Evolutionary conservation across 176 grass and related monocot species (phyloP).

Genomic region (Themeda triandra): DNA sequence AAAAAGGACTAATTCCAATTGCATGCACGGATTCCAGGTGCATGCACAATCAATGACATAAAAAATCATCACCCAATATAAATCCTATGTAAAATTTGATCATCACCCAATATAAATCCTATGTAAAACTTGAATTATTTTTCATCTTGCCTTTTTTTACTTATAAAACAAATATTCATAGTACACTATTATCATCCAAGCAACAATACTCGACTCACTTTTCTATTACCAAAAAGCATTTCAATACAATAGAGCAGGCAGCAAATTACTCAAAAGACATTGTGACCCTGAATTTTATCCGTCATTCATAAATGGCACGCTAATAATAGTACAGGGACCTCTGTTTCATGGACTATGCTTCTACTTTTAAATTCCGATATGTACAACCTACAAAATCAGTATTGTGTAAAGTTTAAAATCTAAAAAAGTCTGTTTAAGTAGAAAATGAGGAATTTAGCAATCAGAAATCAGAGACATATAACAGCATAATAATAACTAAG

Average conservation of each 20-base stretch:
- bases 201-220: not conserved
- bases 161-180: not conserved
- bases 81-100: no score
- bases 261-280: not conserved
- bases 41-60: not conserved
- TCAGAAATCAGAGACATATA: no score
- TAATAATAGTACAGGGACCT: no score
- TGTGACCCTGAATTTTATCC: not conserved
- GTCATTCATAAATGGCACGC: not conserved
- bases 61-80: no score
- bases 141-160: not conserved
- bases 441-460: no score
- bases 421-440: no score
- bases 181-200: not conserved
- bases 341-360: no score
- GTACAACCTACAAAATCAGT: no score
- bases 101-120: not conserved
- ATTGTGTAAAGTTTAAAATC: no score
- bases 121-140: not conserved
- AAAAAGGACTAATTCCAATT: not conserved
- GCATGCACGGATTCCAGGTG: not conserved
- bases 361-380: no score
- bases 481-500: no score
- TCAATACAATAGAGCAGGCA: not conserved
- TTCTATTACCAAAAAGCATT: not conserved